These are phyloP conservation scores for Ogataea hybrid DNA, from an alignment of 1,139 yeast genomes.

Conservation along the genomic window DNA sequence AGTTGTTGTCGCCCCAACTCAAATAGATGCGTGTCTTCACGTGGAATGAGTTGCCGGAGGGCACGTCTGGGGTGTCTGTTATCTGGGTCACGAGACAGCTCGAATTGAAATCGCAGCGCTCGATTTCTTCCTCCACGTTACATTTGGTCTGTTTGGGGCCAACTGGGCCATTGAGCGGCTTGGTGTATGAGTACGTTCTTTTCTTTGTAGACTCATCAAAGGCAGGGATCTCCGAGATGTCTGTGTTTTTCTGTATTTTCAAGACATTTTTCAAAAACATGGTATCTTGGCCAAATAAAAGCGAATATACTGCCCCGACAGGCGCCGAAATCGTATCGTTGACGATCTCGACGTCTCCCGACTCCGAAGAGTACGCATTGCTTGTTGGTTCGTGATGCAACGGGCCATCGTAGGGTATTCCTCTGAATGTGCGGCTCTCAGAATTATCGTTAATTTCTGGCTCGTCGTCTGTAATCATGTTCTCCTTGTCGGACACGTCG, in stretches of 20 bases:
- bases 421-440: constrained; percentile 44
- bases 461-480: constrained; percentile 36
- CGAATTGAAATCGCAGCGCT: constrained; percentile 60
- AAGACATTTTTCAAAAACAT: constrained; percentile 53
- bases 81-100: constrained; percentile 60
- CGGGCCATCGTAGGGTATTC: constrained; percentile 51
- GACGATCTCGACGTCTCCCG: constrained; percentile 60
- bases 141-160: constrained; percentile 97
- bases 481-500: constrained; percentile 28
- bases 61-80: constrained; percentile 91
- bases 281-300: constrained; percentile 75
- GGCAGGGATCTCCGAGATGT: constrained; percentile 57
- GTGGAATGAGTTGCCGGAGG: constrained; percentile 81
- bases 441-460: constrained; percentile 36
- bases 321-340: constrained; percentile 73
- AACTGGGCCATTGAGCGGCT: constrained; percentile 78
- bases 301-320: constrained; percentile 66
- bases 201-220: constrained; percentile 40
- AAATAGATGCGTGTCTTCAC: constrained; percentile 66
- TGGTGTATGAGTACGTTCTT: constrained; percentile 69
- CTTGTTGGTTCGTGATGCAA: constrained; percentile 53
- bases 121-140: constrained; percentile 66
- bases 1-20: constrained; percentile 75
- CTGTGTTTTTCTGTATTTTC: constrained; percentile 69
- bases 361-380: constrained; percentile 47